Percentiles rank a stretch among this genome's conserved stretches.
These are phyloP conservation scores for Nitzschia inconspicua DNA, from an alignment of 108 stramenopile genomes.

Conservation along the genomic window DNA sequence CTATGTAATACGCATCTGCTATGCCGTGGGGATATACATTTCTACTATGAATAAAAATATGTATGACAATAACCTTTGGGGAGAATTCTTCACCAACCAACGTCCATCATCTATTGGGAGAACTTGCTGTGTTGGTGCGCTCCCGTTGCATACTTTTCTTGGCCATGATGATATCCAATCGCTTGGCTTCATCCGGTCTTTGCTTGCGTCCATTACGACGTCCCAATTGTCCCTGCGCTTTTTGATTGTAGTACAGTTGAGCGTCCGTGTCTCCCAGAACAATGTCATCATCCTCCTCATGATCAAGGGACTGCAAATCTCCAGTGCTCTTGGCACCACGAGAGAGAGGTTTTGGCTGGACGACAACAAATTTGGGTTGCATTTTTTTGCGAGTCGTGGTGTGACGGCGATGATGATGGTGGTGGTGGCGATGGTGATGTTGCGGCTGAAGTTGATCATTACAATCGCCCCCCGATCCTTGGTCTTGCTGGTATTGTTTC, in stretches of 20 bases:
- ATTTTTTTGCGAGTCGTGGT: neutral
- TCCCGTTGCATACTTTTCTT: slow-evolving; percentile 70
- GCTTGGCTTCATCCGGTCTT: slow-evolving; percentile 80
- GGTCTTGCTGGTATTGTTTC: slow-evolving; percentile 1
- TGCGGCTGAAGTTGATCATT: neutral
- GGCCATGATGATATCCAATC: slow-evolving; percentile 71
- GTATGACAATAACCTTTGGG: too few relatives aligned
- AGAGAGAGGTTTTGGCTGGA: slow-evolving; percentile 12
- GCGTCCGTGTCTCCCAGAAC: slow-evolving; percentile 76
- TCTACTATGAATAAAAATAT: too few relatives aligned
- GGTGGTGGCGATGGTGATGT: neutral
- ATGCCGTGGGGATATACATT: too few relatives aligned
- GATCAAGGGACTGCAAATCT: slow-evolving; percentile 30
- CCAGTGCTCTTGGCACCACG: slow-evolving; percentile 44
- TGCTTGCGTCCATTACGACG: slow-evolving; percentile 58
- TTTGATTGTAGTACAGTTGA: slow-evolving; percentile 69
- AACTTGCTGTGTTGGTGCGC: too few relatives aligned
- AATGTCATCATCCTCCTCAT: slow-evolving; percentile 38
- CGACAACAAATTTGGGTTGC: slow-evolving; percentile 39
- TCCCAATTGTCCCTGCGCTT: slow-evolving; percentile 51
- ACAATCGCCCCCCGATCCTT: neutral
- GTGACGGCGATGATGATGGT: too few relatives aligned
- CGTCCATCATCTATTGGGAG: too few relatives aligned
- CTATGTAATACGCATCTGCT: too few relatives aligned
- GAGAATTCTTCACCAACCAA: too few relatives aligned